These are phyloP conservation scores for Aspergillus brasiliensis DNA, from an alignment of 2,329 filamentous ascomycete species.

Conservation along the genomic window DNA sequence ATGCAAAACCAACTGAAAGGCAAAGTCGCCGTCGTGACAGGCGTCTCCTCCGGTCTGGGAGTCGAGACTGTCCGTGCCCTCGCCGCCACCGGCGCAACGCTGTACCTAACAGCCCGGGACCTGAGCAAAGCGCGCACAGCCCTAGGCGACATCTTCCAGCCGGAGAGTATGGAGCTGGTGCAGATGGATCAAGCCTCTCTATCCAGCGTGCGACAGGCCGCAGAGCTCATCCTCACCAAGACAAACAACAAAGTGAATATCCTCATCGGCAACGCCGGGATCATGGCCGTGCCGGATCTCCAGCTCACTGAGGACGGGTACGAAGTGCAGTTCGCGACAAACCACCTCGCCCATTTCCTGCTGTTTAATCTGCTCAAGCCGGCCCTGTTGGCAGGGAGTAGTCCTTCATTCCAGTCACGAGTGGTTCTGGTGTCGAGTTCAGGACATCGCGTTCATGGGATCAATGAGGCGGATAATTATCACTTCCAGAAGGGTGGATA, in stretches of 20 bases:
- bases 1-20: slow-evolving; percentile 20
- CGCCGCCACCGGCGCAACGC: slow-evolving; percentile 32
- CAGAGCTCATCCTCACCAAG: slow-evolving; percentile 12
- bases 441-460: slow-evolving; percentile 41
- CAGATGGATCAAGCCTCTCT: slow-evolving; percentile 18
- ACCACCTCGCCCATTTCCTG: slow-evolving; percentile 55
- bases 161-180: slow-evolving; percentile 21
- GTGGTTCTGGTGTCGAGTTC: slow-evolving; percentile 51
- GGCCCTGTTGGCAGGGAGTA: slow-evolving; percentile 21
- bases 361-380: slow-evolving; percentile 53
- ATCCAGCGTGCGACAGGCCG: slow-evolving; percentile 16
- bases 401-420: slow-evolving; percentile 46
- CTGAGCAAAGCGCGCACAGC: slow-evolving; percentile 36
- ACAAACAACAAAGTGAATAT: slow-evolving; percentile 20
- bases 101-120: slow-evolving; percentile 42
- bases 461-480: slow-evolving; percentile 42
- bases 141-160: slow-evolving; percentile 25
- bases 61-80: slow-evolving; percentile 50
- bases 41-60: slow-evolving; percentile 43
- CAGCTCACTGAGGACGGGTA: slow-evolving; percentile 41
- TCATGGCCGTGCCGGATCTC: slow-evolving; percentile 40
- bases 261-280: slow-evolving; percentile 49
- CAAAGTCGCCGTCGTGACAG: slow-evolving; percentile 18
- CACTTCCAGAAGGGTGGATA: slow-evolving; percentile 38
- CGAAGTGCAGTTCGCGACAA: slow-evolving; percentile 56